Percentiles rank a stretch among this genome's conserved stretches.
Evolutionary conservation across 805 yeast species (phyloP).

Genomic region (Kodamaea neixiangensis): DNA sequence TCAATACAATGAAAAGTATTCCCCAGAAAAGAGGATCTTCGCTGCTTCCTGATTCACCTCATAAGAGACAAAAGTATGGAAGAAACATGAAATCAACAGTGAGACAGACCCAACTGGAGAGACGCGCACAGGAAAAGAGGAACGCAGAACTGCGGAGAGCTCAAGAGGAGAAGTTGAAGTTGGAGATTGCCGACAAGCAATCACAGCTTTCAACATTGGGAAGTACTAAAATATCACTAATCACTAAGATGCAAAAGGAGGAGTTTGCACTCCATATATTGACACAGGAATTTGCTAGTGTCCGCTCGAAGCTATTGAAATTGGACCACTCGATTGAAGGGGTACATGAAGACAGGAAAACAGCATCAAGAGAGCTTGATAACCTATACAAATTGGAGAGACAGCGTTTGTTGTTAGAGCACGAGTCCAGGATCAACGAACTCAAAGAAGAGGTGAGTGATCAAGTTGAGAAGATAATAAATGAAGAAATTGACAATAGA

Average conservation of each 20-base stretch:
- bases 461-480: constrained; percentile 41
- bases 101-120: constrained; percentile 3
- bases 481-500: constrained; percentile 28
- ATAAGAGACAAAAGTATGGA: constrained; percentile 6
- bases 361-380: constrained; percentile 6
- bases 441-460: constrained; percentile 29
- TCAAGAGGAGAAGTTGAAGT: neutral
- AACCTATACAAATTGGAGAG: constrained; percentile 10
- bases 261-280: constrained; percentile 17
- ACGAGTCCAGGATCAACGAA: constrained; percentile 24
- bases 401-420: constrained; percentile 22
- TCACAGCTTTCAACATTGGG: constrained; percentile 12
- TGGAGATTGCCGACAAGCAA: constrained; percentile 6
- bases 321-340: constrained; percentile 7
- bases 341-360: constrained; percentile 10
- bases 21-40: constrained; percentile 9
- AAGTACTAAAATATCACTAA: constrained; percentile 13
- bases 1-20: constrained; percentile 3
- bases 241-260: constrained; percentile 18
- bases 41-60: constrained; percentile 8
- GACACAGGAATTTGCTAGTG: constrained; percentile 10
- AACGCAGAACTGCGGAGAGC: neutral
- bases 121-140: neutral
- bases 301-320: constrained; percentile 7
- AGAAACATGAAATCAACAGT: neutral